phyloP scores from a whole-genome alignment of 2,329 filamentous ascomycete genomes.

The Fusarium pininemorale region DNA sequence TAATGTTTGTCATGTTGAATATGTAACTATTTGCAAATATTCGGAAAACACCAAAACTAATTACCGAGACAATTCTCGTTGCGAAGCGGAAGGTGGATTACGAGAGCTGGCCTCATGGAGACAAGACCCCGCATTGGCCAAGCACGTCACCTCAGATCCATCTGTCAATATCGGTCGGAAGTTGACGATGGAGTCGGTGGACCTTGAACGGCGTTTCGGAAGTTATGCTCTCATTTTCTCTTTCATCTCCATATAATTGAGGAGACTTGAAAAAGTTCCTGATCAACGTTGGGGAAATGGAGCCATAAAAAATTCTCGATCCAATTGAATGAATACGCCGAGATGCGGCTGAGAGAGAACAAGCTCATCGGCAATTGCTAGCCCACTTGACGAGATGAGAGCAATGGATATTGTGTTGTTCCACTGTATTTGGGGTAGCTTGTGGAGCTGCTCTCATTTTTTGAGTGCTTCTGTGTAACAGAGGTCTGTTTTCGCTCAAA shows the following conservation, averaged over 20 bases:
- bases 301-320: neutral
- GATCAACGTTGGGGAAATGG: neutral
- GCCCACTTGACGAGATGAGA: neutral
- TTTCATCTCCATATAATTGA: neutral
- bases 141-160: neutral
- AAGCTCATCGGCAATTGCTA: neutral
- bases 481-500: neutral
- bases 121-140: constrained; percentile 13
- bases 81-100: neutral
- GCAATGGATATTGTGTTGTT: neutral
- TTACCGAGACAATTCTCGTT: neutral
- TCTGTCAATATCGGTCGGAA: constrained; percentile 11
- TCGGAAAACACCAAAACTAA: neutral
- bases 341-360: neutral
- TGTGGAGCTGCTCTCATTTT: neutral
- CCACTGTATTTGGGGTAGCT: neutral
- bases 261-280: neutral
- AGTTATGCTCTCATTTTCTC: neutral
- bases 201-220: constrained; percentile 2
- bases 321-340: neutral
- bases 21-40: neutral
- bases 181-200: constrained; percentile 12
- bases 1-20: neutral
- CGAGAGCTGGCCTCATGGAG: neutral
- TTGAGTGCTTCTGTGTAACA: neutral